Conservation (phyloP, 345 rosid genomes). For the thale cress (Arabidopsis thaliana) region DNA sequence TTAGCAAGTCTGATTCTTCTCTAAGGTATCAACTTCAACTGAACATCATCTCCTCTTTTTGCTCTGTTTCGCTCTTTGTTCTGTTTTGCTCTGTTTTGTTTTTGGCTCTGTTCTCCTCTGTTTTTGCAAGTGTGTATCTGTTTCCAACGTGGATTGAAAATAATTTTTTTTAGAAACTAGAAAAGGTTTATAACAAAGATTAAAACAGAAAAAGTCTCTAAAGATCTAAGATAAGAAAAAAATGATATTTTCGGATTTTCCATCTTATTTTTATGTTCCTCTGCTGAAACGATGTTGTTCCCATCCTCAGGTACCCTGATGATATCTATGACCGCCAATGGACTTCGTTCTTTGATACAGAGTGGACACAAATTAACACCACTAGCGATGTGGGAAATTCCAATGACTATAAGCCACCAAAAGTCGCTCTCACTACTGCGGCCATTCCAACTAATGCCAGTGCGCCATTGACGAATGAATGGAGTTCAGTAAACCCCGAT, state of each 20-base stretch:
- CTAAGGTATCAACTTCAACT: conserved; percentile 30
- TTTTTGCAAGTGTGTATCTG: no score
- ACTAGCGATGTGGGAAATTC: background rate
- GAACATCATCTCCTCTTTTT: background rate
- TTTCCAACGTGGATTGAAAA: background rate
- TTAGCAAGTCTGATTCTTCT: background rate
- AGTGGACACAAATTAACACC: conserved; percentile 18
- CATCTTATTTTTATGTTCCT: background rate
- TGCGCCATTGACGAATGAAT: background rate
- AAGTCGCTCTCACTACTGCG: background rate
- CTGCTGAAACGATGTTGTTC: background rate
- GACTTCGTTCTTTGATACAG: background rate
- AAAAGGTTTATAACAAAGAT: background rate
- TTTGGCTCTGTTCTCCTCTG: background rate
- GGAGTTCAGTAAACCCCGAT: background rate
- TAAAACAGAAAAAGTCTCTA: background rate
- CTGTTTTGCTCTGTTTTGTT: background rate
- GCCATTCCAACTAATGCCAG: conserved; percentile 38
- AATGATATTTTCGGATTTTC: background rate
- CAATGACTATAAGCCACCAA: background rate
- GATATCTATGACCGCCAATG: conserved; percentile 50
- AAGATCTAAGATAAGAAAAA: background rate
- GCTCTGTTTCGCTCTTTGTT: background rate
- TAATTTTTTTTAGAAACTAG: background rate
- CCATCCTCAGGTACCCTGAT: conserved; percentile 44